phyloP scores from a whole-genome alignment of 768 basidiomycete genomes.

The Chalciporus piperatus region DNA sequence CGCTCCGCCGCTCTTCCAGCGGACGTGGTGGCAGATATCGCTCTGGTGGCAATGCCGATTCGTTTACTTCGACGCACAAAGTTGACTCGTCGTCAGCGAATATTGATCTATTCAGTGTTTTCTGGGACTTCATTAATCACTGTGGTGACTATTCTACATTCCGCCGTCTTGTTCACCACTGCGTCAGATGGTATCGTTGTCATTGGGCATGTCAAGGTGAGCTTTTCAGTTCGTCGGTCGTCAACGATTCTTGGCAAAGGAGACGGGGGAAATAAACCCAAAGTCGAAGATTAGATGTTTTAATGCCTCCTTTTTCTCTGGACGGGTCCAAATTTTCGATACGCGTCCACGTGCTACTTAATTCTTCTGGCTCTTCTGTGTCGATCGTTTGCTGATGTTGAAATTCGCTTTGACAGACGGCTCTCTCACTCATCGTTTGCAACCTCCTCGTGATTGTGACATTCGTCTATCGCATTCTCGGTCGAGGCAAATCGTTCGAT shows the following conservation, averaged over 20 bases:
- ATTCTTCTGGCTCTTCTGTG: background rate
- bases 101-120: slow-evolving; percentile 19
- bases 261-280: background rate
- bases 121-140: slow-evolving; percentile 19
- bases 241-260: background rate
- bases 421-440: slow-evolving; percentile 25
- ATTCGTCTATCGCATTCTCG: slow-evolving; percentile 18
- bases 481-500: background rate
- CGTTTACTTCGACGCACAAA: slow-evolving; percentile 4
- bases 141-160: slow-evolving; percentile 19
- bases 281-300: background rate
- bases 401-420: slow-evolving; percentile 8
- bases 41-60: slow-evolving; percentile 19
- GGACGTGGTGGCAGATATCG: slow-evolving; percentile 17
- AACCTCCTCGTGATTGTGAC: slow-evolving; percentile 26
- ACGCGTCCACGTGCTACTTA: background rate
- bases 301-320: too few species aligned
- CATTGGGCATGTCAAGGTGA: slow-evolving; percentile 23
- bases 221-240: background rate
- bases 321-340: too few species aligned
- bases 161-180: slow-evolving; percentile 2
- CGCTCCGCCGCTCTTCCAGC: slow-evolving; percentile 6
- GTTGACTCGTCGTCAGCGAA: slow-evolving; percentile 11
- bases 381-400: background rate
- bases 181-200: slow-evolving; percentile 5